Evolutionary conservation across 768 basidiomycete species (phyloP), one percentile per base, ranked within the genome.

Genomic region (Fomitopsis serialis): DNA sequence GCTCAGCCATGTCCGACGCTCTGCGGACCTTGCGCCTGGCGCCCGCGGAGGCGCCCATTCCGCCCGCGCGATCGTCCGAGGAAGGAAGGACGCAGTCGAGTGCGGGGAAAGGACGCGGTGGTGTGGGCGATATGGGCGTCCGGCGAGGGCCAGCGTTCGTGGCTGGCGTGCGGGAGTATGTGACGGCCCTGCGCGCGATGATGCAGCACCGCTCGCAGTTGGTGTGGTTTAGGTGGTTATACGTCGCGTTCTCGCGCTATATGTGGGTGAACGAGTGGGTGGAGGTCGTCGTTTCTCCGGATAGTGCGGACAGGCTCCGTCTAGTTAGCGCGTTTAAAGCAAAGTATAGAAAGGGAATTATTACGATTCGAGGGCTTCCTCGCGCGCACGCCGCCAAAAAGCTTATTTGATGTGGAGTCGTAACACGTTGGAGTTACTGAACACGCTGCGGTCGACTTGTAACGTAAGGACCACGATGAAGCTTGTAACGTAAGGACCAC

Each of bases 221-320:
- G 54, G 80, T 82, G 42, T 95, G 93, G 93, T 96, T 92, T 72
- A 80, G 94, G 40, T 92, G 87, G 81, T 70, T 94, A 52, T 89
- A 93, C 63, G 74, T 95, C 36, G 58, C 70, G 21, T 89, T 86
- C 63, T 93, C 90, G 17, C 77, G 87, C 53, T 92, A 94, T 64
- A 88, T 96, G 90, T 96, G 94, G 93, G 81, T 89, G 24, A 94
- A 94, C 57, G 85, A 89, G 58, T 91, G 90, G 80, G 73, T 75
- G 2, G 78, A 84, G 64, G 61, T 89, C 43, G 51, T 58, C n/a
- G n/a, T n/a, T n/a, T 57, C 61, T 45, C 12, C 58, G 53, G 48
- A 13, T 40, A 12, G n/a, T 27, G 24, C 48, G 22, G 35, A 23
- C 22, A 15, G 11, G 48, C 24, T 15, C 5, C 13, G 37, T 19